Evolutionary conservation across 2,329 filamentous ascomycete genomes (phyloP).

Genomic region (Colletotrichum acutatum): DNA sequence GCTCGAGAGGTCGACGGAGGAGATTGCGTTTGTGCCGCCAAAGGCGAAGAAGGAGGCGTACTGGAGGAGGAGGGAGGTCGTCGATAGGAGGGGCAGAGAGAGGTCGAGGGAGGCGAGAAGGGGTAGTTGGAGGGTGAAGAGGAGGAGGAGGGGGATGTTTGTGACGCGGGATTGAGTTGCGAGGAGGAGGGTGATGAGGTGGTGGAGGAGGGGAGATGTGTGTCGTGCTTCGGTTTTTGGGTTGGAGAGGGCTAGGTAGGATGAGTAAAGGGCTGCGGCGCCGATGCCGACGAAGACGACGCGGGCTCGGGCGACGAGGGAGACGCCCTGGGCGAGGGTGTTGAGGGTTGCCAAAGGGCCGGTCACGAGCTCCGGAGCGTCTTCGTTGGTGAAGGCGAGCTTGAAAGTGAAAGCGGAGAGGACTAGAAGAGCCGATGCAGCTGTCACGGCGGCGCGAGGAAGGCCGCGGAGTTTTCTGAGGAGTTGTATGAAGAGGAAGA

Average conservation of each 20-base stretch:
- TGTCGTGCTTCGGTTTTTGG: neutral
- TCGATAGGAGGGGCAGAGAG: conserved; percentile 68
- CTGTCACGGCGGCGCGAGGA: conserved; percentile 53
- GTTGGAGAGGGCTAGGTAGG: conserved; percentile 50
- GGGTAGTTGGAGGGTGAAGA: conserved; percentile 73
- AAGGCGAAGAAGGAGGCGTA: conserved; percentile 89
- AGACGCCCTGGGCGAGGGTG: conserved; percentile 52
- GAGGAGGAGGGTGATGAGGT: conserved; percentile 80
- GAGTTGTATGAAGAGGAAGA: conserved; percentile 63
- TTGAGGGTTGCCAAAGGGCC: conserved; percentile 55
- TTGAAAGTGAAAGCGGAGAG: conserved; percentile 83
- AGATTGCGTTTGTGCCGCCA: conserved; percentile 93
- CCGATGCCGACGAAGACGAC: conserved; percentile 61
- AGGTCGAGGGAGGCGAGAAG: conserved; percentile 60
- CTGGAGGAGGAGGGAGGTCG: conserved; percentile 80
- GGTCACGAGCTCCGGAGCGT: conserved; percentile 84
- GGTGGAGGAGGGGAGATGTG: conserved; percentile 65
- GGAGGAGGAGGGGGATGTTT: conserved; percentile 86
- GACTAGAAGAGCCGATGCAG: conserved; percentile 54
- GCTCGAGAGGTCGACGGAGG: conserved; percentile 92
- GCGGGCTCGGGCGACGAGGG: conserved; percentile 60
- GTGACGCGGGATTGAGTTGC: conserved; percentile 87
- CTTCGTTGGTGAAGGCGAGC: conserved; percentile 85
- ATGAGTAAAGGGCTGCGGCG: conserved; percentile 49
- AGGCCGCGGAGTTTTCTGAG: conserved; percentile 54